Base-by-base conservation (phyloP, 176 grass and related monocot species). In the Ensete ventricosum region DNA sequence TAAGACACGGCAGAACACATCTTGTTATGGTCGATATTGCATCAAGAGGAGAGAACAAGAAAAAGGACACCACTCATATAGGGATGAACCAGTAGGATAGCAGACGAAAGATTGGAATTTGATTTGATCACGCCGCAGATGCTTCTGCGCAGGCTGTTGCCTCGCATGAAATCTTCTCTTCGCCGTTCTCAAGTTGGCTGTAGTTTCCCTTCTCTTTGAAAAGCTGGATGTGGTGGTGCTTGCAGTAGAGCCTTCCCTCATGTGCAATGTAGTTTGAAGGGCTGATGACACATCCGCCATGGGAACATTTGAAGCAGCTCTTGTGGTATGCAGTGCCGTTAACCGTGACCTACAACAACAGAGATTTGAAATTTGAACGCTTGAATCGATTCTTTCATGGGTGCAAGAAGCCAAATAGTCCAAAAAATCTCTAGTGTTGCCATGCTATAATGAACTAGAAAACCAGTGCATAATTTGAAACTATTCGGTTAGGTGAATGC, bases 201-300 rank as follows among this genome's bases (percentile, higher is more conserved):
- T 88, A 98, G 67, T 98, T 98, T 1, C 94, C 94, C 74, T 98
- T 98, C 80, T 93, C 94, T 52, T 98, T 98, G 77, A 98, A 83
- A 67, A 98, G 75, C 83, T 93, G 94, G 14, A 87, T 79, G 71
- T 93, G 94, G 75, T 98, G 94, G 49, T 98, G 94, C 78, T 85
- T 93, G 94, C 94, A 98, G 83, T 93, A 98, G 73, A 98, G 85
- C 84, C 91, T 98, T 64, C 90, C 90, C 68, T 98, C 94, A 9
- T 98, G 94, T 1, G 94, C 94, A 11, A 98, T 86, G 80, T 98
- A 98, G 77, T 93, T 98, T 1, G 94, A 98, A 75, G 94, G 94
- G 94, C 90, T 98, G 57, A 98, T 98, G 49, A 87, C 89, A 69
- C 94, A 98, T 83, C 94, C 94, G 62, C 94, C 94, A 87, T 91